Percentiles rank a stretch among this genome's conserved stretches.
Conservation (phyloP, 2,329 filamentous ascomycete genomes). For the Aspergillus sp. region DNA sequence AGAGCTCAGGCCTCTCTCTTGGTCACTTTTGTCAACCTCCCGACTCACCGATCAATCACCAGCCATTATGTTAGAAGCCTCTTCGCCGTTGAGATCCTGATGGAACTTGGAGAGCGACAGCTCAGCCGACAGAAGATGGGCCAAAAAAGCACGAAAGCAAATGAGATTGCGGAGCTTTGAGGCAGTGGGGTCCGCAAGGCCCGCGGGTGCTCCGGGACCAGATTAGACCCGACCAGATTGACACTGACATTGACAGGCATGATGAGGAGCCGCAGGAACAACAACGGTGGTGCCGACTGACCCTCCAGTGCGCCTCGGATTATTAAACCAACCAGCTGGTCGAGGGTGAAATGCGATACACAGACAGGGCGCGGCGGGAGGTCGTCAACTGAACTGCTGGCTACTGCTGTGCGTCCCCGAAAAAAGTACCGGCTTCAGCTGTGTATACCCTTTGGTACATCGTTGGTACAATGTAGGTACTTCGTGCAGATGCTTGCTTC, state of each 20-base stretch:
- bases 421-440: neutral
- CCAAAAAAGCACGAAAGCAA: neutral
- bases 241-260: slow-evolving; percentile 4
- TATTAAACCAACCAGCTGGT: neutral
- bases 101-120: neutral
- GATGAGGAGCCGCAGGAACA: slow-evolving; percentile 7
- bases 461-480: no score
- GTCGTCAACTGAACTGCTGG: neutral
- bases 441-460: no score
- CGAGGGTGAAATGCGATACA: no score
- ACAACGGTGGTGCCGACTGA: neutral
- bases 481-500: no score
- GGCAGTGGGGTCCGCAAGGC: no score
- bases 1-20: slow-evolving; percentile 19
- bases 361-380: no score
- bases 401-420: neutral
- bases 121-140: no score
- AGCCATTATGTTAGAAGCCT: neutral
- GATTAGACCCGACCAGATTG: neutral
- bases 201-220: neutral
- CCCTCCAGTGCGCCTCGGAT: neutral
- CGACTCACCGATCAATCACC: neutral
- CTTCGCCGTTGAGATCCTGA: neutral
- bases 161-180: neutral
- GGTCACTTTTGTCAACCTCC: neutral